Conservation (phyloP, 305 asterid genomes). For the Solanum hybrid region DNA sequence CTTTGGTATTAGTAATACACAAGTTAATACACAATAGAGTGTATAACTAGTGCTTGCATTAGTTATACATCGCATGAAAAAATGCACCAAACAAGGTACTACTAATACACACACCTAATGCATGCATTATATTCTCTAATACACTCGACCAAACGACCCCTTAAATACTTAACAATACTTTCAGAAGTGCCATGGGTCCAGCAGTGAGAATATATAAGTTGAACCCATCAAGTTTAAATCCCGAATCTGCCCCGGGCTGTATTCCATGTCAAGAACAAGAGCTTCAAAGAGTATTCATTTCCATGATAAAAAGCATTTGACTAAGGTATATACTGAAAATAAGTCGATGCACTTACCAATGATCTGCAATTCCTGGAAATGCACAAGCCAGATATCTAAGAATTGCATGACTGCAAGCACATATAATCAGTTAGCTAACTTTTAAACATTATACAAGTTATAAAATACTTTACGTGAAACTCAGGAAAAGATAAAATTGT, state of each 20-base stretch:
- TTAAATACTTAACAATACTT: no score
- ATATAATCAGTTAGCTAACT: not conserved
- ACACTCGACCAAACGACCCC: no score
- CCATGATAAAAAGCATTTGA: not conserved
- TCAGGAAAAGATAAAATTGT: not conserved
- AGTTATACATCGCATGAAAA: no score
- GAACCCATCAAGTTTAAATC: not conserved
- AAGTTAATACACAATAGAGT: no score
- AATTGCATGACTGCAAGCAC: slow-evolving; percentile 70
- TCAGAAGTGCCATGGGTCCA: not conserved
- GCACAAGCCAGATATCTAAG: slow-evolving; percentile 56
- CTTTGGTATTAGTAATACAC: no score
- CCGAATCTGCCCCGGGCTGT: not conserved
- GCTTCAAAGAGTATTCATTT: not conserved
- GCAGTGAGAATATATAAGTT: not conserved
- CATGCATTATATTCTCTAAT: no score
- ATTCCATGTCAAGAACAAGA: not conserved
- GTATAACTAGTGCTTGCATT: no score
- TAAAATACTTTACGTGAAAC: not conserved
- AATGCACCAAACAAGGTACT: no score
- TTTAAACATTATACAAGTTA: not conserved
- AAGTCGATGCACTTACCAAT: slow-evolving; percentile 52
- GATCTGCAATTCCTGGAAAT: slow-evolving; percentile 82
- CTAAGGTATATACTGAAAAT: not conserved
- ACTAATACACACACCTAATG: no score